Evolutionary conservation across 2,329 filamentous ascomycete genomes (phyloP).

Genomic region (Cyanodermella asteris): DNA sequence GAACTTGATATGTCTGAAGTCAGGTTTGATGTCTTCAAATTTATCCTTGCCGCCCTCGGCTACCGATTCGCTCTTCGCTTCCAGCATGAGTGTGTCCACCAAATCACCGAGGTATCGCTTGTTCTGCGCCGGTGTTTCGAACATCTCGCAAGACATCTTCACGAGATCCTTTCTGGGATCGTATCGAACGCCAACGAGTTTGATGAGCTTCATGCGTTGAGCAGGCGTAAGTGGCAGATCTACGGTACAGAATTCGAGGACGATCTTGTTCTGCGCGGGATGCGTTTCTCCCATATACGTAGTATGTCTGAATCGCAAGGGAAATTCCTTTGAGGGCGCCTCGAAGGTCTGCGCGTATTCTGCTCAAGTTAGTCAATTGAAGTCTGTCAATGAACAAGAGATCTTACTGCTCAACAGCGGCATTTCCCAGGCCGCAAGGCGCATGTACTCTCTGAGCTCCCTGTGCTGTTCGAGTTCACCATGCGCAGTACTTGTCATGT

Average conservation of each 20-base stretch:
- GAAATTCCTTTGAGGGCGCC: constrained; percentile 42
- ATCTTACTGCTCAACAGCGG: constrained; percentile 64
- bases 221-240: constrained; percentile 48
- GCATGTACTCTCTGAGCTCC: constrained; percentile 70
- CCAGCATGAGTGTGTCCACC: constrained; percentile 47
- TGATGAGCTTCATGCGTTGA: constrained; percentile 64
- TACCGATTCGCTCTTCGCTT: constrained; percentile 47
- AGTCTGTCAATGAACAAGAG: constrained; percentile 1
- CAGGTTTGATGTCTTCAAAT: constrained; percentile 75
- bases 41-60: constrained; percentile 50
- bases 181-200: constrained; percentile 67
- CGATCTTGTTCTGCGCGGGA: constrained; percentile 80
- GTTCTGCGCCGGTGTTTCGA: constrained; percentile 78
- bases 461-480: constrained; percentile 71
- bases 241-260: constrained; percentile 62
- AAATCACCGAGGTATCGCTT: constrained; percentile 80
- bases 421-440: constrained; percentile 88
- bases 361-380: constrained; percentile 17
- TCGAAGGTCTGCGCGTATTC: constrained; percentile 67
- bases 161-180: constrained; percentile 64
- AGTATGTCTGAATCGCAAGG: constrained; percentile 88
- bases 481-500: constrained; percentile 66
- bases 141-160: constrained; percentile 80
- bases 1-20: constrained; percentile 61
- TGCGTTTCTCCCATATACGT: constrained; percentile 89